Percentiles rank a stretch among this genome's conserved stretches.
Evolutionary conservation across 768 basidiomycete genomes (phyloP).

Genomic region (Omphalotus guepiniiformis): DNA sequence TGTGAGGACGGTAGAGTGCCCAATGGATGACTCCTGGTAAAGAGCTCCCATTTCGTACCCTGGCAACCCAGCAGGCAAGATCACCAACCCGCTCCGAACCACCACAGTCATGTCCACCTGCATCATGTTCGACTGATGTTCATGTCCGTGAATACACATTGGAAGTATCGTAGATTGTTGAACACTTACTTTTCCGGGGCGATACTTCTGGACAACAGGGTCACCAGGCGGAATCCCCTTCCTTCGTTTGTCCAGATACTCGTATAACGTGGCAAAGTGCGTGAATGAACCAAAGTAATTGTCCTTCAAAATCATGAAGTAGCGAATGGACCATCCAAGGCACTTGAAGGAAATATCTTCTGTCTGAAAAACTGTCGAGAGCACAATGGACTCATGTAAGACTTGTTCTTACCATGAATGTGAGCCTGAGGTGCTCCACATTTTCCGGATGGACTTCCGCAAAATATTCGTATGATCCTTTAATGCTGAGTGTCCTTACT

Average conservation of each 20-base stretch:
- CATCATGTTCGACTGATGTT: slow-evolving; percentile 71
- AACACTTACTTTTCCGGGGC: slow-evolving; percentile 70
- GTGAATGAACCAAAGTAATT: slow-evolving; percentile 96
- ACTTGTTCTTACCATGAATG: slow-evolving; percentile 48
- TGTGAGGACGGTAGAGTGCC: slow-evolving; percentile 49
- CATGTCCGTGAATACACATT: background rate
- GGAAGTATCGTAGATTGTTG: background rate
- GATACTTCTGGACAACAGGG: slow-evolving; percentile 74
- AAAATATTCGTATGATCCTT: slow-evolving; percentile 74
- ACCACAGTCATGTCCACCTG: slow-evolving; percentile 64
- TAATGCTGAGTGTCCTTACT: slow-evolving; percentile 49
- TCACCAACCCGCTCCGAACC: slow-evolving; percentile 47
- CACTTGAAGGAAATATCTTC: slow-evolving; percentile 57
- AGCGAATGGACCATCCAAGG: slow-evolving; percentile 85
- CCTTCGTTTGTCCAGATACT: slow-evolving; percentile 72
- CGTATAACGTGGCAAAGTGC: slow-evolving; percentile 82
- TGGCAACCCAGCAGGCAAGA: slow-evolving; percentile 65
- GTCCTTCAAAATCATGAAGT: slow-evolving; percentile 84
- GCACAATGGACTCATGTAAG: slow-evolving; percentile 7
- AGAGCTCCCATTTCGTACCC: slow-evolving; percentile 43
- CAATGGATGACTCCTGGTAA: slow-evolving; percentile 34
- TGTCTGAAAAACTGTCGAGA: slow-evolving; percentile 32
- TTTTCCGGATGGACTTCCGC: slow-evolving; percentile 61
- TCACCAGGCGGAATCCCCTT: slow-evolving; percentile 67
- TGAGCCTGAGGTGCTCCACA: slow-evolving; percentile 73